Conservation (phyloP, 2,329 filamentous ascomycete genomes). For the Tricladium varicosporioides region DNA sequence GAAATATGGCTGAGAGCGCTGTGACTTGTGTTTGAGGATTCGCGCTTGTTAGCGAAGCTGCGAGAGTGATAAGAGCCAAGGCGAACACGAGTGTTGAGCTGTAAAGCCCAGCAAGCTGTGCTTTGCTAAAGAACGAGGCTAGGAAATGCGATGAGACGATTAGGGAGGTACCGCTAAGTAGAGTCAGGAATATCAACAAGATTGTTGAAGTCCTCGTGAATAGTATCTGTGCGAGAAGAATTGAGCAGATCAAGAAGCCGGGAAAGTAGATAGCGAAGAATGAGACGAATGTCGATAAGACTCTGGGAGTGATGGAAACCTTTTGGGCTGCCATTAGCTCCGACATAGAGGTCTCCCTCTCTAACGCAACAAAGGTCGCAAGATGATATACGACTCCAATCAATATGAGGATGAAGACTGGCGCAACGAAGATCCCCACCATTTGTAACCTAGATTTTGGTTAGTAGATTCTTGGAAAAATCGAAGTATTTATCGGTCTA, state of each 20-base stretch:
- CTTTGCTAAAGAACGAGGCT: slow-evolving; percentile 60
- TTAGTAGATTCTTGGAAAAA: not conserved
- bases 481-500: not conserved
- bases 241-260: slow-evolving; percentile 24
- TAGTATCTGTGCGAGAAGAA: slow-evolving; percentile 25
- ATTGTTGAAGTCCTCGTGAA: slow-evolving; percentile 27
- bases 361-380: slow-evolving; percentile 25
- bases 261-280: slow-evolving; percentile 28
- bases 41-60: slow-evolving; percentile 30
- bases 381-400: slow-evolving; percentile 30
- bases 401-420: slow-evolving; percentile 28
- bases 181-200: slow-evolving; percentile 23
- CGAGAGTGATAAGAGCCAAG: slow-evolving; percentile 59
- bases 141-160: slow-evolving; percentile 41
- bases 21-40: slow-evolving; percentile 10
- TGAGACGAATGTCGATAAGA: slow-evolving; percentile 26
- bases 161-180: slow-evolving; percentile 22
- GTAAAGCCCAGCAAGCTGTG: slow-evolving; percentile 62
- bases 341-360: slow-evolving; percentile 25
- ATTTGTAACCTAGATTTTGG: slow-evolving; percentile 16
- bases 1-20: slow-evolving; percentile 23
- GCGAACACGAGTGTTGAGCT: slow-evolving; percentile 57
- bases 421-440: slow-evolving; percentile 19
- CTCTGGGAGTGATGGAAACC: slow-evolving; percentile 24
- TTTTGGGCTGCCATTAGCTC: slow-evolving; percentile 29